A percentile compares a stretch with the other conserved stretches of the same genome.
Evolutionary conservation across 352 stramenopile genomes (phyloP).

Genomic region (Globisporangium nagaii): DNA sequence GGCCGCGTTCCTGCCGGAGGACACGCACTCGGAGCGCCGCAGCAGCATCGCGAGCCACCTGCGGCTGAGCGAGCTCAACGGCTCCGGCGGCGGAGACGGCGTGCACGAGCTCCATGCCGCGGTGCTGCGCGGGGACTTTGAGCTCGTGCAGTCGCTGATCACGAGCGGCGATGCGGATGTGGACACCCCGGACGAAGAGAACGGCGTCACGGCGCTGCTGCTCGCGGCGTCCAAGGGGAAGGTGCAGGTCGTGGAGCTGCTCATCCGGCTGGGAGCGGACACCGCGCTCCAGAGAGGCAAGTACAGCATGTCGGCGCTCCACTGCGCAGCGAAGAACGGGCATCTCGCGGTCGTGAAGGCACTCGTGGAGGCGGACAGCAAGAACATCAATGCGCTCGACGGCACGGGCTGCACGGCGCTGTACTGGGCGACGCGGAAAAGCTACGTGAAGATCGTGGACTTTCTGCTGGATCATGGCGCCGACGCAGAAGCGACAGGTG

Average conservation of each 20-base stretch:
- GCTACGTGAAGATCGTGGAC: conserved; percentile 2
- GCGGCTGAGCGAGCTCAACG: conserved; percentile 6
- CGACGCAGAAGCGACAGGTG: conserved; percentile 3
- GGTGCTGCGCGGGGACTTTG: conserved; percentile 5
- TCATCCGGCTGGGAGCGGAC: conserved; percentile 8
- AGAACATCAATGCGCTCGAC: conserved; percentile 6
- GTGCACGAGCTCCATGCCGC: conserved; percentile 7
- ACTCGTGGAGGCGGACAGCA: neutral
- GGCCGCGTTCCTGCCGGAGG: conserved; percentile 8
- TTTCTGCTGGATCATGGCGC: conserved; percentile 10
- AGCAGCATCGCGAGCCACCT: conserved; percentile 5
- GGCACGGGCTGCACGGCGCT: conserved; percentile 11
- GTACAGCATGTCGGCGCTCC: conserved; percentile 9
- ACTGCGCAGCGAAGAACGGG: conserved; percentile 11
- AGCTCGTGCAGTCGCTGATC: conserved; percentile 4
- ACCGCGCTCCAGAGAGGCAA: conserved; percentile 1
- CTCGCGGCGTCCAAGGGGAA: conserved; percentile 12
- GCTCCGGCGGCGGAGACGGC: neutral
- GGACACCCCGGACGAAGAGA: conserved; percentile 3
- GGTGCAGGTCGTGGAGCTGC: conserved; percentile 5
- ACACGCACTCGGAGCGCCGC: conserved; percentile 5
- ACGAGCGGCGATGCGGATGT: conserved; percentile 7
- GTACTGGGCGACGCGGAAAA: conserved; percentile 11
- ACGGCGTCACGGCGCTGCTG: conserved; percentile 11
- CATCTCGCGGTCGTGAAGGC: neutral